phyloP scores from a whole-genome alignment of 768 basidiomycete species.

The Myochromella boudieri region DNA sequence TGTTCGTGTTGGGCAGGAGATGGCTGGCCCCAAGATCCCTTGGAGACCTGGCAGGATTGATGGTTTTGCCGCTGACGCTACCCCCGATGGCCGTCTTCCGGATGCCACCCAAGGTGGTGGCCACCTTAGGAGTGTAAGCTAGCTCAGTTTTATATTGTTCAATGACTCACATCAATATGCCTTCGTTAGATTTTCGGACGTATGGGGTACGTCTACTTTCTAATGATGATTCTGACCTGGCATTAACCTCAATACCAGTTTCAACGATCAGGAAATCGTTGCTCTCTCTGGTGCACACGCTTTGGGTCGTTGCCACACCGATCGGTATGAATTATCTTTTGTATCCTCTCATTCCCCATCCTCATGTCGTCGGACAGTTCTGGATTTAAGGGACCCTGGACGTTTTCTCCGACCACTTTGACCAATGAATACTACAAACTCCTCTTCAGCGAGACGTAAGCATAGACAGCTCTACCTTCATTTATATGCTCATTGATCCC shows the following conservation, averaged over 20 bases:
- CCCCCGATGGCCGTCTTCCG: conserved; percentile 88
- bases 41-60: conserved; percentile 95
- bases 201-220: conserved; percentile 58
- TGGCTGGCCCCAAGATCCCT: conserved; percentile 88
- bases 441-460: conserved; percentile 80
- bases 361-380: conserved; percentile 38
- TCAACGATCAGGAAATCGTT: conserved; percentile 97
- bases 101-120: conserved; percentile 82
- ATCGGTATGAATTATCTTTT: conserved; percentile 48
- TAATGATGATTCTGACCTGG: background rate
- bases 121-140: conserved; percentile 75
- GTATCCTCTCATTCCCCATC: background rate
- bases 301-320: conserved; percentile 89
- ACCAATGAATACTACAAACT: conserved; percentile 88
- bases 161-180: conserved; percentile 2
- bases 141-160: conserved; percentile 2
- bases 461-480: background rate
- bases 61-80: conserved; percentile 69
- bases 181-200: conserved; percentile 74
- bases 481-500: conserved; percentile 1
- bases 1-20: conserved; percentile 52
- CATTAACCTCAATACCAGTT: conserved; percentile 32
- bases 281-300: conserved; percentile 94
- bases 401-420: conserved; percentile 87
- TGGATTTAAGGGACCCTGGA: conserved; percentile 92